Percentiles rank a stretch among this genome's conserved stretches.
Evolutionary conservation across 2,329 filamentous ascomycete species (phyloP).

Genomic region (Epichloe festucae): DNA sequence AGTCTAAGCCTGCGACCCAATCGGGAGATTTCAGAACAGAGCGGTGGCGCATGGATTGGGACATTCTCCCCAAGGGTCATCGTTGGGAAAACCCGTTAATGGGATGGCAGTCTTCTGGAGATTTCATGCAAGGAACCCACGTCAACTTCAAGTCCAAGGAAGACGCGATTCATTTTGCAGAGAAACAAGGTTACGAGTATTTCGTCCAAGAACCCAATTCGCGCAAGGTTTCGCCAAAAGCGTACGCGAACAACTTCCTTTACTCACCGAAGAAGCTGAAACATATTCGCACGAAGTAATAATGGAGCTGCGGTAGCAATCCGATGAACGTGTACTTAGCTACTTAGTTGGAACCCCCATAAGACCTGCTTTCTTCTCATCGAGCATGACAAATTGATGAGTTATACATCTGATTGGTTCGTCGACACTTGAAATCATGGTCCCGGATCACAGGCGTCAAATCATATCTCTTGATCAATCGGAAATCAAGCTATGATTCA

Average conservation of each 20-base stretch:
- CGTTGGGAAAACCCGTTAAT: slow-evolving; percentile 98
- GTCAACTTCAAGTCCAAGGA: slow-evolving; percentile 87
- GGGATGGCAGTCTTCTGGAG: slow-evolving; percentile 94
- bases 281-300: slow-evolving; percentile 67
- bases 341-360: no score
- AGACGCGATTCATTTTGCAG: slow-evolving; percentile 85
- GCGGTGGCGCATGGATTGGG: slow-evolving; percentile 98
- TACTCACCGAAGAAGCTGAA: slow-evolving; percentile 81
- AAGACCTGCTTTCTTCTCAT: no score
- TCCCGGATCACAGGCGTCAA: not conserved
- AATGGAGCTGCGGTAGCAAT: slow-evolving; percentile 2
- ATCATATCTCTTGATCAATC: no score
- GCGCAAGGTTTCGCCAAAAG: slow-evolving; percentile 77
- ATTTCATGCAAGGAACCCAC: slow-evolving; percentile 89
- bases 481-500: not conserved
- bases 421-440: no score
- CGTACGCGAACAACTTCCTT: slow-evolving; percentile 93
- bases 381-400: no score
- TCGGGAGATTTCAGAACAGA: slow-evolving; percentile 76
- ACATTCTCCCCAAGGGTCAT: slow-evolving; percentile 80
- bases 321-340: not conserved
- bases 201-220: slow-evolving; percentile 95
- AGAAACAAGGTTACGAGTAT: slow-evolving; percentile 99
- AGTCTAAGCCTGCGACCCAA: slow-evolving; percentile 88
- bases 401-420: no score